Evolutionary conservation across 2,329 filamentous ascomycete genomes (phyloP), one percentile per base, ranked within the genome.

Genomic region (Xylariaceae sp.): DNA sequence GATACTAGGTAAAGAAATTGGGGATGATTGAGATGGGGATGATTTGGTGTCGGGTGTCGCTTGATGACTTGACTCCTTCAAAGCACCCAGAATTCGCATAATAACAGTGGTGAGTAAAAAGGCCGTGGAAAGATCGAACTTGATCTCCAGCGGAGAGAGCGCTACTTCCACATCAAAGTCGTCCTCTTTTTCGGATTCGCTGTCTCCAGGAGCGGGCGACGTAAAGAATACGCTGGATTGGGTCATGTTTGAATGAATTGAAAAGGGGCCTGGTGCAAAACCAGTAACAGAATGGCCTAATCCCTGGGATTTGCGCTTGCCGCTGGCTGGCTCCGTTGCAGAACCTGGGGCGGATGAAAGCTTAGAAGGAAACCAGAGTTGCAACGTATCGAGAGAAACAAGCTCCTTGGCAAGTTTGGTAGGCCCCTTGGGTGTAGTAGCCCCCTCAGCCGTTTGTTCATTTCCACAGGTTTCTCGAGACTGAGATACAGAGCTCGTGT

Each of bases 231-330:
- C 57, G 11, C 64, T 62, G 55, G 62, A 68, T 42, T 66, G 70
- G 8, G 63, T 56, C 37, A 42, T 34, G 50, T 62, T 72, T 56
- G 62, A 70, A 69, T 76, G 73, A 15, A 82, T 73, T 0, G 84
- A 88, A 68, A 88, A 88, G 2, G 85, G 79, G 0, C 85, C 86
- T 1, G 85, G 85, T 2, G 86, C 69, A 66, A 85, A 77, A 0
- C 79, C 78, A n/a, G 76, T 76, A 9, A 75, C 64, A 35, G 73
- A 76, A n/a, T 55, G 63, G 56, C 62, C 62, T 9, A 70, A 48
- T 51, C 50, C 37, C 17, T 51, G 64, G 37, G 56, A 17, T 9
- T 30, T 51, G 17, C 23, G 50, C 50, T 35, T 37, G n/a, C 7
- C 18, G 13, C 37, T 15, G 23, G 42, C 48, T n/a, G 53, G 15